Conservation (phyloP, 2,329 filamentous ascomycete genomes). For the Claviceps sp. region DNA sequence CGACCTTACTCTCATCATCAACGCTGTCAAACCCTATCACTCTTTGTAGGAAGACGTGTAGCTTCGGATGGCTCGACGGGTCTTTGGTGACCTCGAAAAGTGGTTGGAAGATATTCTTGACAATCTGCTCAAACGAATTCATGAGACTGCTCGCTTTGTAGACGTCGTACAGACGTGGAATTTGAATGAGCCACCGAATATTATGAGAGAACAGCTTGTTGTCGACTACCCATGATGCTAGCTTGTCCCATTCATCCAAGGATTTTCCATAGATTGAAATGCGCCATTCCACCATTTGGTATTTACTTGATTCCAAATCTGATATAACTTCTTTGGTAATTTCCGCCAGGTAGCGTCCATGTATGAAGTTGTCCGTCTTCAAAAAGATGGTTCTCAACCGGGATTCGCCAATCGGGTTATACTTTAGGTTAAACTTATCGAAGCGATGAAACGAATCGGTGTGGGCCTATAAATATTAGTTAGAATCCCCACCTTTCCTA, state of each 20-base stretch:
- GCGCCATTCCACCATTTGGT: slow-evolving; percentile 98
- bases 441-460: slow-evolving; percentile 98
- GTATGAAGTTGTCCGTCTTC: slow-evolving; percentile 96
- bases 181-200: slow-evolving; percentile 91
- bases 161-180: slow-evolving; percentile 87
- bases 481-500: not conserved
- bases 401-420: slow-evolving; percentile 94
- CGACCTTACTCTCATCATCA: slow-evolving; percentile 94
- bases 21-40: slow-evolving; percentile 97
- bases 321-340: slow-evolving; percentile 97
- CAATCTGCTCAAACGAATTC: slow-evolving; percentile 78
- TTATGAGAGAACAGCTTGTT: slow-evolving; percentile 98
- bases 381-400: slow-evolving; percentile 93
- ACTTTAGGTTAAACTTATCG: slow-evolving; percentile 99
- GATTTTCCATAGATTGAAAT: slow-evolving; percentile 93
- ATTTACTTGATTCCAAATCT: slow-evolving; percentile 96
- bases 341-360: slow-evolving; percentile 88
- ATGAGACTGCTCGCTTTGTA: slow-evolving; percentile 84
- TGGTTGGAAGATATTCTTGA: slow-evolving; percentile 84
- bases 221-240: slow-evolving; percentile 93
- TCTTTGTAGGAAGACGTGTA: slow-evolving; percentile 86
- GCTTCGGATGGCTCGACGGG: slow-evolving; percentile 74
- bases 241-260: slow-evolving; percentile 91
- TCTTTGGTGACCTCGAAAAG: slow-evolving; percentile 89
- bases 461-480: slow-evolving; percentile 49